Percentiles rank a stretch among this genome's conserved stretches.
Evolutionary conservation across 2,329 filamentous ascomycete species (phyloP).

Genomic region (Alternaria conjuncta): DNA sequence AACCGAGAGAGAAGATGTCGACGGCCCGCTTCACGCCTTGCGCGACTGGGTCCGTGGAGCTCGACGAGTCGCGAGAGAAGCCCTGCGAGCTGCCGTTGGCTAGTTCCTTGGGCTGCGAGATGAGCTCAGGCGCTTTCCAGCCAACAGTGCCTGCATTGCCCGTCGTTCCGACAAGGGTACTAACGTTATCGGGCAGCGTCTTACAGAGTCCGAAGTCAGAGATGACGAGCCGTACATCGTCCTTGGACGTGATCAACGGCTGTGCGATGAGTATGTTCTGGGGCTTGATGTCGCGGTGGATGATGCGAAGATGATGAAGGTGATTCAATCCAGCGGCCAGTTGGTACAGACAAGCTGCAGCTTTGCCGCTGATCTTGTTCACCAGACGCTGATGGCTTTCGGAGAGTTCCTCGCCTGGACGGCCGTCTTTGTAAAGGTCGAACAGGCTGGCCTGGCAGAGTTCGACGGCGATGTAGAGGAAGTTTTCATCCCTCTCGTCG

Average conservation of each 20-base stretch:
- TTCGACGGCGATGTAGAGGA: constrained; percentile 95
- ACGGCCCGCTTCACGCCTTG: constrained; percentile 93
- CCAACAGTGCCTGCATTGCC: constrained; percentile 93
- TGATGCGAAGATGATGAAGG: constrained; percentile 88
- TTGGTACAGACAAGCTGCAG: constrained; percentile 82
- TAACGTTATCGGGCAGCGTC: constrained; percentile 92
- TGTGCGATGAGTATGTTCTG: constrained; percentile 91
- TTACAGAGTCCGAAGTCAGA: constrained; percentile 98
- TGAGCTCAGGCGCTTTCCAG: constrained; percentile 93
- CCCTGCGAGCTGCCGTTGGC: constrained; percentile 51
- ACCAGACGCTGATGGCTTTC: constrained; percentile 72
- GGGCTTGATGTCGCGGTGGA: constrained; percentile 95
- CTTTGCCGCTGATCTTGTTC: constrained; percentile 73
- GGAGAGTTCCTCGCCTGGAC: constrained; percentile 57
- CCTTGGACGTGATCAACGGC: constrained; percentile 70
- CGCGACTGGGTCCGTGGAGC: constrained; percentile 51
- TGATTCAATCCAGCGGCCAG: constrained; percentile 89
- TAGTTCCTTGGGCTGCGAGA: constrained; percentile 64
- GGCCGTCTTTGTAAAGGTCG: constrained; percentile 79
- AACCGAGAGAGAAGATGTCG: constrained; percentile 94
- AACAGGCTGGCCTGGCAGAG: constrained; percentile 92
- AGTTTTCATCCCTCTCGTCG: constrained; percentile 85
- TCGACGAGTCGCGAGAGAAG: constrained; percentile 51
- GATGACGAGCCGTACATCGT: constrained; percentile 83
- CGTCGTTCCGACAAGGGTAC: constrained; percentile 92